A percentile compares a stretch with the other conserved stretches of the same genome.
These are phyloP conservation scores for Suillus plorans DNA, from an alignment of 768 basidiomycete genomes.

Conservation along the genomic window DNA sequence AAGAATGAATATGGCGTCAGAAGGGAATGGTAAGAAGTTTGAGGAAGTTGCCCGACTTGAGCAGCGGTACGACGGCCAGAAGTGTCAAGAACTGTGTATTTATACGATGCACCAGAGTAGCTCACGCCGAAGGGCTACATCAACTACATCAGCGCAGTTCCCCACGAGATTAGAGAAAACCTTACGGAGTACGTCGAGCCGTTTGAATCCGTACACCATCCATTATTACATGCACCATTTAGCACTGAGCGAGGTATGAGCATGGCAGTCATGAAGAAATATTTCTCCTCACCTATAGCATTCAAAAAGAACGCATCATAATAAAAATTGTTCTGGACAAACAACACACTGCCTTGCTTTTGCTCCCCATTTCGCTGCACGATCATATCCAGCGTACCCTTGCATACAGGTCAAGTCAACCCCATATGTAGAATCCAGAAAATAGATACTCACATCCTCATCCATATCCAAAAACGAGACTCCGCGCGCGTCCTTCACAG, in stretches of 20 bases:
- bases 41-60: constrained; percentile 92
- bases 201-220: constrained; percentile 66
- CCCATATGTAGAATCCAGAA: not conserved
- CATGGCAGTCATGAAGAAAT: not conserved
- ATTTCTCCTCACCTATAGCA: constrained; percentile 64
- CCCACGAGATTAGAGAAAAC: constrained; percentile 4
- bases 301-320: constrained; percentile 99
- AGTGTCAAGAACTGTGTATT: constrained; percentile 95
- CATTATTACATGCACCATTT: constrained; percentile 89
- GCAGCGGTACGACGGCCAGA: constrained; percentile 86
- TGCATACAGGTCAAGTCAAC: constrained; percentile 29
- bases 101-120: constrained; percentile 93
- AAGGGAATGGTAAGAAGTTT: constrained; percentile 89
- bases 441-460: constrained; percentile 73
- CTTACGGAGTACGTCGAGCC: constrained; percentile 75
- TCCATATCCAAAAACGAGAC: constrained; percentile 89
- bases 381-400: constrained; percentile 89
- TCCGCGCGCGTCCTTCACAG: constrained; percentile 75
- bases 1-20: constrained; percentile 94
- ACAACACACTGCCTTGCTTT: constrained; percentile 61
- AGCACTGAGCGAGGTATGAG: constrained; percentile 52
- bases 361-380: constrained; percentile 79
- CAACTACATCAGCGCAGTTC: constrained; percentile 9
- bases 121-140: constrained; percentile 88
- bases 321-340: constrained; percentile 97